These are phyloP conservation scores for Starmerella etchellsii DNA, from an alignment of 805 yeast species.

Conservation along the genomic window DNA sequence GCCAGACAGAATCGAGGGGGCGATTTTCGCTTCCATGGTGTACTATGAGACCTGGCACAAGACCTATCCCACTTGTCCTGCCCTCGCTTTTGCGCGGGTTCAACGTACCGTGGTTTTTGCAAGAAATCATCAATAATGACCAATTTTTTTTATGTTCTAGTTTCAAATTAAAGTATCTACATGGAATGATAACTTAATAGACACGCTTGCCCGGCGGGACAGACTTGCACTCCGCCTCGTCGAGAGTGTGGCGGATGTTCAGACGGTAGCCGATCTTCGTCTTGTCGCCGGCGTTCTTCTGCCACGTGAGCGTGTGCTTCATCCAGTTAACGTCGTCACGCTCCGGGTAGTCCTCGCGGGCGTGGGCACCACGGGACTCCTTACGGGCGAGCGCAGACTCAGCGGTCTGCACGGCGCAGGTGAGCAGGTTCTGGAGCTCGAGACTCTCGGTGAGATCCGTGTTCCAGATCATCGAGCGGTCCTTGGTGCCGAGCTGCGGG, in stretches of 20 bases:
- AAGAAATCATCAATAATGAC: too few species aligned
- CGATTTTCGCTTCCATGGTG: constrained; percentile 34
- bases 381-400: constrained; percentile 84
- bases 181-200: constrained; percentile 36
- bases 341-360: constrained; percentile 92
- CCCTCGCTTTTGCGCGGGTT: too few species aligned
- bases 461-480: constrained; percentile 98
- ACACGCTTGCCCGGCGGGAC: constrained; percentile 97
- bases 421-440: constrained; percentile 89
- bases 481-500: constrained; percentile 69
- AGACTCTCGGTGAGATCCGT: constrained; percentile 91
- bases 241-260: constrained; percentile 73
- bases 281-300: constrained; percentile 52
- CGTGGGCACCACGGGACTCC: constrained; percentile 99
- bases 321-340: constrained; percentile 97
- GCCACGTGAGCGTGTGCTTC: constrained; percentile 95
- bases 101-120: too few species aligned
- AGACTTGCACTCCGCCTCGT: constrained; percentile 82
- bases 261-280: constrained; percentile 72
- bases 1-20: constrained; percentile 84
- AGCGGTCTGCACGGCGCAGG: constrained; percentile 96
- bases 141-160: too few species aligned
- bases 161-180: too few species aligned
- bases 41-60: too few species aligned
- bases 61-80: too few species aligned